Percentiles rank a stretch among this genome's conserved stretches.
phyloP scores from a whole-genome alignment of 2,329 filamentous ascomycete genomes.

The Moelleriella libera region DNA sequence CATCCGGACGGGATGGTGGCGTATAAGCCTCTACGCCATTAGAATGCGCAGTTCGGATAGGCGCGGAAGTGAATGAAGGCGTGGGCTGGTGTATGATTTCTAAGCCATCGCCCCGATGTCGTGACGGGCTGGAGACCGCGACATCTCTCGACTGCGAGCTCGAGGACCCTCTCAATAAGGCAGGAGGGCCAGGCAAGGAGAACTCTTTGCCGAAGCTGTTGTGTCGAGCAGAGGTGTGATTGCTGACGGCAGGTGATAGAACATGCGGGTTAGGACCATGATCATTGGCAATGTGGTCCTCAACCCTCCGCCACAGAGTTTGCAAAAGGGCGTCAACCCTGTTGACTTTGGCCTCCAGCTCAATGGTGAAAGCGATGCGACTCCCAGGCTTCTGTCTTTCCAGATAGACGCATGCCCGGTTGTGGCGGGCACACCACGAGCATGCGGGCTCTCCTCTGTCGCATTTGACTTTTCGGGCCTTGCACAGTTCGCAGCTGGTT shows the following conservation, averaged over 20 bases:
- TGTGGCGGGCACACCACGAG: conserved; percentile 57
- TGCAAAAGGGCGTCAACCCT: conserved; percentile 33
- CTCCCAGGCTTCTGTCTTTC: conserved; percentile 58
- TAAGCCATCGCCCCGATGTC: neutral
- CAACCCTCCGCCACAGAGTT: conserved; percentile 25
- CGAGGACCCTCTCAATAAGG: neutral
- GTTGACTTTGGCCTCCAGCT: conserved; percentile 41
- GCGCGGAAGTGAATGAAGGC: neutral
- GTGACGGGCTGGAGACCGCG: neutral
- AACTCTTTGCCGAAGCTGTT: conserved; percentile 12
- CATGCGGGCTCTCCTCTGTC: conserved; percentile 46
- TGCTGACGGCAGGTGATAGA: conserved; percentile 19
- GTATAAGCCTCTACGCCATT: neutral
- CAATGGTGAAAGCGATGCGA: conserved; percentile 45
- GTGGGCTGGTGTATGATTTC: too few species aligned
- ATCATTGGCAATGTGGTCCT: conserved; percentile 24
- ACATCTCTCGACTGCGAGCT: neutral
- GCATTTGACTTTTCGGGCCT: conserved; percentile 30
- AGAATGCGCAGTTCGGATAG: neutral
- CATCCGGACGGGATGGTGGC: conserved; percentile 1
- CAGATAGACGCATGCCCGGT: conserved; percentile 52
- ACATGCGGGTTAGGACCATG: conserved; percentile 11
- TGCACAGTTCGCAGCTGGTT: conserved; percentile 27
- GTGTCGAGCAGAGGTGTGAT: conserved; percentile 17
- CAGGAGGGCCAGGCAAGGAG: neutral